Conservation (phyloP, 768 basidiomycete species). For the Auriscalpium orientale region DNA sequence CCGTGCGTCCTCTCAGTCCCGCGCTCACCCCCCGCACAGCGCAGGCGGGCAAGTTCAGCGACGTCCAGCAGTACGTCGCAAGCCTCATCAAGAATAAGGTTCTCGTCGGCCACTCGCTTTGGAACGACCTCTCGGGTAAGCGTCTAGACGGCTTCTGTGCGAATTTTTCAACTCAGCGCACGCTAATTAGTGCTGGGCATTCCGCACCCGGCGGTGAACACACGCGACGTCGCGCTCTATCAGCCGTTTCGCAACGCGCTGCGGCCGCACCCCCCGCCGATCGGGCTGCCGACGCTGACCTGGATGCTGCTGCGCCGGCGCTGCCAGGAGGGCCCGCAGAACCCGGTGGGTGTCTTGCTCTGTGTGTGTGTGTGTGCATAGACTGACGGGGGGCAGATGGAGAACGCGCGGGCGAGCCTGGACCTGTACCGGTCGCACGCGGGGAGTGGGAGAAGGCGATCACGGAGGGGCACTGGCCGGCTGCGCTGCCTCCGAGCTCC, state of each 20-base stretch:
- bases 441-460: slow-evolving; percentile 61
- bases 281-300: slow-evolving; percentile 72
- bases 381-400: slow-evolving; percentile 40
- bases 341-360: slow-evolving; percentile 49
- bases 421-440: slow-evolving; percentile 50
- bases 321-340: slow-evolving; percentile 62
- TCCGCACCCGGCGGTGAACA: slow-evolving; percentile 69
- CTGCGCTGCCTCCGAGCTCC: slow-evolving; percentile 64
- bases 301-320: slow-evolving; percentile 79
- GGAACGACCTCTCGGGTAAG: slow-evolving; percentile 75
- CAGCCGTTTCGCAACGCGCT: slow-evolving; percentile 73
- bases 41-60: slow-evolving; percentile 46
- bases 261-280: slow-evolving; percentile 53
- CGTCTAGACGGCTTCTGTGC: slow-evolving; percentile 5
- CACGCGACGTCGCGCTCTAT: slow-evolving; percentile 77
- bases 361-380: background rate
- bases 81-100: slow-evolving; percentile 62
- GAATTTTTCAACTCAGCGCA: slow-evolving; percentile 4
- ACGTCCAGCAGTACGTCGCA: slow-evolving; percentile 62
- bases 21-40: slow-evolving; percentile 23
- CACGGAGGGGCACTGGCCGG: slow-evolving; percentile 62
- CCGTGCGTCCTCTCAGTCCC: background rate
- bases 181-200: slow-evolving; percentile 59
- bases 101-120: slow-evolving; percentile 69
- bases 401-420: slow-evolving; percentile 61